Percentiles rank a stretch among this genome's conserved stretches.
Evolutionary conservation across 305 asterid genomes (phyloP).

Genomic region (Caryopteris hybrid): DNA sequence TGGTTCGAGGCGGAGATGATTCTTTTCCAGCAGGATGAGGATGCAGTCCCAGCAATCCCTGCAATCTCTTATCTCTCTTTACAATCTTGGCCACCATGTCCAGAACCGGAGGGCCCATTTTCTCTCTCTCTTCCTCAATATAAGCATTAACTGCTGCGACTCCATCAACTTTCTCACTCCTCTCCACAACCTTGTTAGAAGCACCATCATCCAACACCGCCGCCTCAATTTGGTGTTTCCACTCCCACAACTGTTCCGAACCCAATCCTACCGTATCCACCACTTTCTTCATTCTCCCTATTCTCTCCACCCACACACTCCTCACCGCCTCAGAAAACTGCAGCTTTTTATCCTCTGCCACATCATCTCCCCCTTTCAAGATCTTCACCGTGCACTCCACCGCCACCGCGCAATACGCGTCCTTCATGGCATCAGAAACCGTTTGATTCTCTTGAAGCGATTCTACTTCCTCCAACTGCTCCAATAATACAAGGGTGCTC

Average conservation of each 20-base stretch:
- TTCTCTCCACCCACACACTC: conserved; percentile 60
- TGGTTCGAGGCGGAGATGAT: conserved; percentile 4
- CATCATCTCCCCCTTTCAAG: conserved; percentile 17
- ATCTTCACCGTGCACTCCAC: conserved; percentile 58
- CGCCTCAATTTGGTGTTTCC: conserved; percentile 71
- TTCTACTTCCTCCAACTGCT: conserved; percentile 53
- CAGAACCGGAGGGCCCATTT: conserved; percentile 66
- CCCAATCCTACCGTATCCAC: conserved; percentile 44
- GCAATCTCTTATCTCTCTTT: conserved; percentile 34
- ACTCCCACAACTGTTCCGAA: conserved; percentile 49
- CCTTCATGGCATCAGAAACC: conserved; percentile 42
- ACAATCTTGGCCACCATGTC: conserved; percentile 47
- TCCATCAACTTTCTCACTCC: conserved; percentile 38
- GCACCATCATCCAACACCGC: conserved; percentile 55
- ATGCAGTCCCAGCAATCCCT: conserved; percentile 19
- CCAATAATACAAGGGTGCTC: conserved; percentile 40
- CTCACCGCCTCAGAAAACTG: conserved; percentile 44
- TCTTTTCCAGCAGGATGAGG: not conserved
- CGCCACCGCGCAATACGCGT: conserved; percentile 70
- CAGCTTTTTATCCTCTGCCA: conserved; percentile 16
- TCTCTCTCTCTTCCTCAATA: conserved; percentile 52
- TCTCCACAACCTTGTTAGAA: conserved; percentile 31
- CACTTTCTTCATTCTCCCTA: conserved; percentile 42
- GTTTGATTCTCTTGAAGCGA: conserved; percentile 24
- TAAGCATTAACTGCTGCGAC: conserved; percentile 42